phyloP scores from a whole-genome alignment of 257 asterid genomes.

The Solanum appendiculatum region DNA sequence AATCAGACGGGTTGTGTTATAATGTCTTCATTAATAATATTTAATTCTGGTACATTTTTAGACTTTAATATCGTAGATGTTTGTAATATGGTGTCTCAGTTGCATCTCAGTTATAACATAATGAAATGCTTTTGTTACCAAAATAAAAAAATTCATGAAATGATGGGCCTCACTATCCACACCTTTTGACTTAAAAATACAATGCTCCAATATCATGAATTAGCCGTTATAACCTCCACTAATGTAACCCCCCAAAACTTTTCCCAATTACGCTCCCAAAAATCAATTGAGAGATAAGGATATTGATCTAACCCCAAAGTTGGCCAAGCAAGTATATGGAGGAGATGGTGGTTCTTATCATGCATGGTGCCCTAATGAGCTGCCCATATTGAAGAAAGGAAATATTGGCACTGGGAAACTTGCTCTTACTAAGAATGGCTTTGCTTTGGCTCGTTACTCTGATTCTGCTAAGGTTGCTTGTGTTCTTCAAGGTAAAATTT shows the following conservation, averaged over 20 bases:
- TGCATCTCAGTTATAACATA: no score
- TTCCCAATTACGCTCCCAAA: not conserved
- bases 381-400: constrained; percentile 53
- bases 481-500: constrained; percentile 53
- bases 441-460: constrained; percentile 53
- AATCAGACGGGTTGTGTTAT: no score
- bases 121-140: no score
- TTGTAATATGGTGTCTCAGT: no score
- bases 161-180: not conserved
- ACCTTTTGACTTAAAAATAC: not conserved
- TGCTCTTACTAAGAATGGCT: constrained; percentile 44
- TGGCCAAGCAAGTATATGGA: constrained; percentile 45
- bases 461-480: constrained; percentile 69
- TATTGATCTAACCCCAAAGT: constrained; percentile 49
- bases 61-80: no score
- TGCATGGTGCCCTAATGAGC: constrained; percentile 67
- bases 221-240: constrained; percentile 4
- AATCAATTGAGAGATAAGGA: constrained; percentile 48
- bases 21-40: no score
- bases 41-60: no score
- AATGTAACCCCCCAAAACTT: not conserved
- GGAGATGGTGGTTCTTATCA: constrained; percentile 73
- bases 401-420: constrained; percentile 70
- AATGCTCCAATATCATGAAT: not conserved
- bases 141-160: no score